These are phyloP conservation scores for Calcarisporium arbuscula DNA, from an alignment of 2,329 filamentous ascomycete genomes.

Conservation along the genomic window DNA sequence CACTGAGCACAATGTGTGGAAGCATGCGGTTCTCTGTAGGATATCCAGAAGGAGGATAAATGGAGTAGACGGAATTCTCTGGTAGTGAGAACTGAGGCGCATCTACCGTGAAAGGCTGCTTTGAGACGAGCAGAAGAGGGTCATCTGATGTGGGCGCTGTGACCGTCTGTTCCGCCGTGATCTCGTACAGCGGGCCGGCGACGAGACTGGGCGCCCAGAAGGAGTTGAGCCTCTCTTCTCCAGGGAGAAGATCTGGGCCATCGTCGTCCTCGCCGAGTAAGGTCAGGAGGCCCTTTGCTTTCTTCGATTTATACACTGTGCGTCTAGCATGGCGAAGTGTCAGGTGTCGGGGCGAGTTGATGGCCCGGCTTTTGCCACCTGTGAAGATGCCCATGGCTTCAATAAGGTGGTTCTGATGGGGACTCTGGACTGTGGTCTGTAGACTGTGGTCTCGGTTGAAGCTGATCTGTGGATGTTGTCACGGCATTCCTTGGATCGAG, in stretches of 20 bases:
- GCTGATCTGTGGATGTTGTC: no score
- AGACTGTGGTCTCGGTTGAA: no score
- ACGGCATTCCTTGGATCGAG: no score
- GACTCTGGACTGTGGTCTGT: no score
- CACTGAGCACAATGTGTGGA: slow-evolving; percentile 38
- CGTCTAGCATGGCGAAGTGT: slow-evolving; percentile 6
- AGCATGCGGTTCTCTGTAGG: slow-evolving; percentile 24
- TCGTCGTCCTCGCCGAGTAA: background rate
- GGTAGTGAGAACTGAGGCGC: slow-evolving; percentile 29
- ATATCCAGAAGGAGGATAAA: slow-evolving; percentile 34
- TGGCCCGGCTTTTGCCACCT: slow-evolving; percentile 9
- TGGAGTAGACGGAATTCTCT: slow-evolving; percentile 24
- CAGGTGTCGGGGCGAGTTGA: slow-evolving; percentile 11
- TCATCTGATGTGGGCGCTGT: background rate
- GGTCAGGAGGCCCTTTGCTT: background rate
- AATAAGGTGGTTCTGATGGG: no score
- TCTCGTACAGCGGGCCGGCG: slow-evolving; percentile 10
- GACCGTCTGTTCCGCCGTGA: slow-evolving; percentile 7
- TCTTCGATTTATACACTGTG: slow-evolving; percentile 7
- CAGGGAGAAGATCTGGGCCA: slow-evolving; percentile 6
- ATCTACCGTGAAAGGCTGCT: slow-evolving; percentile 27
- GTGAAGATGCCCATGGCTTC: slow-evolving; percentile 13
- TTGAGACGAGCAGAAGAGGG: background rate
- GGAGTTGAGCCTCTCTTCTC: slow-evolving; percentile 13
- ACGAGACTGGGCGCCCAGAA: slow-evolving; percentile 13